These are phyloP conservation scores for Sporothrix curviconia DNA, from an alignment of 2,329 filamentous ascomycete genomes.

Conservation along the genomic window DNA sequence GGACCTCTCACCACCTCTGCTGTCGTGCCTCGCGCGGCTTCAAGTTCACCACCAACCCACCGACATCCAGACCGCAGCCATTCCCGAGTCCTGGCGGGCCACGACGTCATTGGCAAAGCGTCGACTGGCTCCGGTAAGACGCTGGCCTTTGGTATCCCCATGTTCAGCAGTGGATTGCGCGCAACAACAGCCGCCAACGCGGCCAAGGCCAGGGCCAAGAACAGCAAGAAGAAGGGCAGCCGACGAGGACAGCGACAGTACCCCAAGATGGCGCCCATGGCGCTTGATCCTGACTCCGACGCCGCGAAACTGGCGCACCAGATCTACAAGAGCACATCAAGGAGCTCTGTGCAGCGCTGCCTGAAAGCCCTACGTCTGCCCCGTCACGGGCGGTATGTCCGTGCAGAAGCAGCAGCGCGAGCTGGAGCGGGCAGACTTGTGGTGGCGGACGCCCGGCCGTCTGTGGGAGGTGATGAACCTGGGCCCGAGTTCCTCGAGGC, in stretches of 20 bases:
- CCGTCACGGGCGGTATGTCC: conserved; percentile 85
- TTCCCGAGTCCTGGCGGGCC: conserved; percentile 74
- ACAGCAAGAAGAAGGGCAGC: conserved; percentile 7
- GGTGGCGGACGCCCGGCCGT: conserved; percentile 84
- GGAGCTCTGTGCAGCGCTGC: conserved; percentile 58
- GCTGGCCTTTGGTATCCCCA: conserved; percentile 86
- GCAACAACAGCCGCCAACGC: conserved; percentile 23
- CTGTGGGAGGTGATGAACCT: conserved; percentile 89
- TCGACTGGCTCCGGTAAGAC: conserved; percentile 97
- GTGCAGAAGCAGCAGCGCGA: conserved; percentile 92
- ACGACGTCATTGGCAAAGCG: conserved; percentile 92
- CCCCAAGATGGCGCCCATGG: conserved; percentile 44
- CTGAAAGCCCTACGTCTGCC: conserved; percentile 68
- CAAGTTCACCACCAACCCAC: conserved; percentile 76
- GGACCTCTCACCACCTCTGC: conserved; percentile 62
- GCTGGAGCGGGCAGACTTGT: conserved; percentile 78
- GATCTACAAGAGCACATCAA: conserved; percentile 75
- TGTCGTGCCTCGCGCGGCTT: conserved; percentile 72
- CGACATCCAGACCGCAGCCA: conserved; percentile 68
- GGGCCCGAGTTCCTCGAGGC: conserved; percentile 59
- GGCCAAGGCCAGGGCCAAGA: conserved; percentile 23
- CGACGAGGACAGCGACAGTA: not conserved
- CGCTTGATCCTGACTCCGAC: conserved; percentile 86
- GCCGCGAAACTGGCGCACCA: conserved; percentile 89
- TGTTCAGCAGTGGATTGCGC: conserved; percentile 75